Percentiles rank a stretch among this genome's conserved stretches.
Conservation (phyloP, 345 rosid species). For the Eucalyptus regnans region DNA sequence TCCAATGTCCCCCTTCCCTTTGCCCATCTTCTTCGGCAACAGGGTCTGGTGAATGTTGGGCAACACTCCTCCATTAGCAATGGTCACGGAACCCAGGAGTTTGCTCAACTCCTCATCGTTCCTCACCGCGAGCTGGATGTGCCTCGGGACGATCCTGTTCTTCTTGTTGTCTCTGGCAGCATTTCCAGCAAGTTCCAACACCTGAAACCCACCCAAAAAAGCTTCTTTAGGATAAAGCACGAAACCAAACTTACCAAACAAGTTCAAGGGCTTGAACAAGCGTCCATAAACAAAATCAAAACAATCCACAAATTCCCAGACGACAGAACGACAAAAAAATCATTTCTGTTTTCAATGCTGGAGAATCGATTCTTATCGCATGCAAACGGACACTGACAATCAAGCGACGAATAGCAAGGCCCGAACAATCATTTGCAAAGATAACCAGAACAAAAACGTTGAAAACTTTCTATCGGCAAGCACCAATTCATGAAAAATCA, state of each 20-base stretch:
- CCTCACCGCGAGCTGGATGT: constrained; percentile 70
- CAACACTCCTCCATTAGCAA: constrained; percentile 69
- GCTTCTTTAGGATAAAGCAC: neutral
- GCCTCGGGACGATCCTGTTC: constrained; percentile 62
- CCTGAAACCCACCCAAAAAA: constrained; percentile 6
- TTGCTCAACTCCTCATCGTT: constrained; percentile 70
- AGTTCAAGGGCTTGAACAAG: neutral
- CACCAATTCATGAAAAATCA: neutral
- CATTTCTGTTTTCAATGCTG: neutral
- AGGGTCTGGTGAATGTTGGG: constrained; percentile 64
- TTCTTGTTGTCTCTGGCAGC: constrained; percentile 78
- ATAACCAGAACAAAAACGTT: neutral
- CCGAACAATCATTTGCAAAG: neutral
- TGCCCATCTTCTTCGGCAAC: constrained; percentile 45
- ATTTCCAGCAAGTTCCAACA: constrained; percentile 68
- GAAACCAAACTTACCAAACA: neutral
- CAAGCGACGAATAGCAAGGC: neutral
- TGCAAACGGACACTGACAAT: neutral
- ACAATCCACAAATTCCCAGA: neutral
- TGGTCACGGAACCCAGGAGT: constrained; percentile 57
- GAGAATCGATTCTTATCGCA: neutral
- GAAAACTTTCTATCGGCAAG: neutral
- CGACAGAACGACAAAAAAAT: neutral
- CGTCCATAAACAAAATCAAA: neutral
- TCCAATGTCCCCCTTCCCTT: constrained; percentile 48